Evolutionary conservation across 176 grass and related monocot species (phyloP), one percentile per base, ranked within the genome.

Genomic region (Ensete glaucum): DNA sequence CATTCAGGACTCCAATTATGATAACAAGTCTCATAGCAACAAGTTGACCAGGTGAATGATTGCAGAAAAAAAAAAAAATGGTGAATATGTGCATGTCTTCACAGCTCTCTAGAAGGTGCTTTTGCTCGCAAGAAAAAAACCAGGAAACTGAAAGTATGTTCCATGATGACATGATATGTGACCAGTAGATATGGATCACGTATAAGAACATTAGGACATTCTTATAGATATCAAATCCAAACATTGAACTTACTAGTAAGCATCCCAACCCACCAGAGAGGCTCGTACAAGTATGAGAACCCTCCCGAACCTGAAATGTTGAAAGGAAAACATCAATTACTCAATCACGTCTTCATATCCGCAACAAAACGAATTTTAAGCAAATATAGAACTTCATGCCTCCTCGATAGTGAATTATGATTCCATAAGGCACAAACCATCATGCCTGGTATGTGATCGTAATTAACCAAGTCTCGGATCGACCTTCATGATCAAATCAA

Each of bases 241-340:
- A 1, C 62, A 25, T n/a, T 12, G 75, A 11, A 80, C 90, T 93
- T 96, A 96, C 92, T 91, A 75, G 88, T 87, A 67, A 85, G 86
- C 88, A 96, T 96, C 59, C 92, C 92, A 26, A 90, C 34, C 92
- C 88, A 96, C 92, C 92, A 96, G 76, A 96, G 64, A 2, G 86
- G 88, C 69, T 91, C 88, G 54, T 88, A 86, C 68, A 96, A 69
- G 70, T 96, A 96, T 10, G 92, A 91, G 75, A 73, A 90, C 66
- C 92, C 88, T 84, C 92, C 88, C 77, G 83, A 88, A 75, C 78
- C 92, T 96, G 79, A 69, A 86, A 68, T n/a, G 64, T 78, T 12
- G 60, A 43, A 52, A 75, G 84, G 74, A 10, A 85, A 74, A 62
- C 79, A 26, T 60, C 16, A 13, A 57, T 70, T 14, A 58, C 65